These are phyloP conservation scores for Auriscalpium vulgare DNA, from an alignment of 768 basidiomycete genomes.

Conservation along the genomic window DNA sequence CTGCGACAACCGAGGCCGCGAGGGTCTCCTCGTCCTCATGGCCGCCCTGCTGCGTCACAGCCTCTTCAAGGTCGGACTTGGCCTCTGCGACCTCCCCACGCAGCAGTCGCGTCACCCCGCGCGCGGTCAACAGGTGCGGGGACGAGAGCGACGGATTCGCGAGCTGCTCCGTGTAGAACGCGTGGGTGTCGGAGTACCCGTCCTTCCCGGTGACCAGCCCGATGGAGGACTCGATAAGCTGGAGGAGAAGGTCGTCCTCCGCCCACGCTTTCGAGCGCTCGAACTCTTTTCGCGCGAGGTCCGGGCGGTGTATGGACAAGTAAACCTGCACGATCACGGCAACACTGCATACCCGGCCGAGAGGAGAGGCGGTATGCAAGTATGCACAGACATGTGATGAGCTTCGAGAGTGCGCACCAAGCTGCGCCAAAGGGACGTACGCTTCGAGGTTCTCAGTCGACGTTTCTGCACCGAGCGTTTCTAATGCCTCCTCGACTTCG, in stretches of 20 bases:
- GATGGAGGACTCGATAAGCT: constrained; percentile 81
- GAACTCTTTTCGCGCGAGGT: constrained; percentile 81
- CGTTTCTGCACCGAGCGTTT: constrained; percentile 64
- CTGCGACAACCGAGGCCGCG: constrained; percentile 58
- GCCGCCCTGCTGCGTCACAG: constrained; percentile 48
- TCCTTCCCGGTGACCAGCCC: constrained; percentile 71
- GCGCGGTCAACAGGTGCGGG: constrained; percentile 66
- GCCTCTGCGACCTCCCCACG: constrained; percentile 68
- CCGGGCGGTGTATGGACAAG: constrained; percentile 81
- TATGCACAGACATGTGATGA: no score
- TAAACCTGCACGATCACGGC: constrained; percentile 81
- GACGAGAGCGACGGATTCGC: constrained; percentile 73
- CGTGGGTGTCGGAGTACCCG: constrained; percentile 42
- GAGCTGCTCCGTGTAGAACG: constrained; percentile 79
- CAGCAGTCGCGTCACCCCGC: constrained; percentile 73
- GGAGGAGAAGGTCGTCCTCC: constrained; percentile 84
- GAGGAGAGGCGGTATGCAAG: no score
- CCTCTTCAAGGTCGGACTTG: constrained; percentile 76
- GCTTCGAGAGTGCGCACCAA: not conserved
- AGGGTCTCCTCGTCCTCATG: constrained; percentile 52
- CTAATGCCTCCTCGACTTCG: constrained; percentile 88
- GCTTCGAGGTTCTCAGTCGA: constrained; percentile 80
- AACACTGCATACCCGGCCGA: constrained; percentile 38
- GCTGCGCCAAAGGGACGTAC: constrained; percentile 37
- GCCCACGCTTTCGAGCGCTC: constrained; percentile 78